Conservation (phyloP, 2,329 filamentous ascomycete species). For the Trichoderma koningiopsis region DNA sequence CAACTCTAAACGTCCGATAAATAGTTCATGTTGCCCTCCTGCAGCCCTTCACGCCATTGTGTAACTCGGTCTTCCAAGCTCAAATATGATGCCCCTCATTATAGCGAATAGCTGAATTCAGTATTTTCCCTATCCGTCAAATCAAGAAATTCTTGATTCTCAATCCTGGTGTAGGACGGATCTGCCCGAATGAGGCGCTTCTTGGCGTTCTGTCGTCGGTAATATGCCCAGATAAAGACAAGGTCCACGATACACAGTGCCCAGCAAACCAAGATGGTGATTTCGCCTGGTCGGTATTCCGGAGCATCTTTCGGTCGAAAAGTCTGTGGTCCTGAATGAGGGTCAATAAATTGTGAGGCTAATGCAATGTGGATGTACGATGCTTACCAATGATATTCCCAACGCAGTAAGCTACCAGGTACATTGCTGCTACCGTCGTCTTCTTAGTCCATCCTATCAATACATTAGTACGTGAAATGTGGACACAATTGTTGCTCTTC, state of each 20-base stretch:
- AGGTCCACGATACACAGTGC: constrained; percentile 55
- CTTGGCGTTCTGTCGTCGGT: constrained; percentile 57
- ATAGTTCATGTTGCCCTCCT: not conserved
- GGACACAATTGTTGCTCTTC: not conserved
- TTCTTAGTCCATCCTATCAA: constrained; percentile 53
- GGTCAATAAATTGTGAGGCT: constrained; percentile 24
- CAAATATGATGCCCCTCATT: constrained; percentile 17
- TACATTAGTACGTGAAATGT: not conserved
- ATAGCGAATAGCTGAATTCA: constrained; percentile 64
- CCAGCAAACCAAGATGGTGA: constrained; percentile 64
- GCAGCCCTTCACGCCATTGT: not conserved
- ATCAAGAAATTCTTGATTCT: constrained; percentile 69
- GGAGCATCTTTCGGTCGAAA: constrained; percentile 60
- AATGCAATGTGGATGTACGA: constrained; percentile 25
- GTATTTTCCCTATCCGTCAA: constrained; percentile 67
- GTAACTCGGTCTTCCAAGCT: not conserved
- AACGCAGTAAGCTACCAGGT: constrained; percentile 53
- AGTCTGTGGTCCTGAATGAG: constrained; percentile 51
- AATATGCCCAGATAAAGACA: constrained; percentile 65
- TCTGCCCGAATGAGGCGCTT: constrained; percentile 56
- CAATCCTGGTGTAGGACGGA: constrained; percentile 61
- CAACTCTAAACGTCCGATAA: not conserved
- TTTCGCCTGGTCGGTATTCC: constrained; percentile 63
- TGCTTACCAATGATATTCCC: constrained; percentile 58
- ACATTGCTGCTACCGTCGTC: constrained; percentile 52